Evolutionary conservation across 2,329 filamentous ascomycete genomes (phyloP), one percentile per base, ranked within the genome.

Genomic region (Elsinoe necatrix): DNA sequence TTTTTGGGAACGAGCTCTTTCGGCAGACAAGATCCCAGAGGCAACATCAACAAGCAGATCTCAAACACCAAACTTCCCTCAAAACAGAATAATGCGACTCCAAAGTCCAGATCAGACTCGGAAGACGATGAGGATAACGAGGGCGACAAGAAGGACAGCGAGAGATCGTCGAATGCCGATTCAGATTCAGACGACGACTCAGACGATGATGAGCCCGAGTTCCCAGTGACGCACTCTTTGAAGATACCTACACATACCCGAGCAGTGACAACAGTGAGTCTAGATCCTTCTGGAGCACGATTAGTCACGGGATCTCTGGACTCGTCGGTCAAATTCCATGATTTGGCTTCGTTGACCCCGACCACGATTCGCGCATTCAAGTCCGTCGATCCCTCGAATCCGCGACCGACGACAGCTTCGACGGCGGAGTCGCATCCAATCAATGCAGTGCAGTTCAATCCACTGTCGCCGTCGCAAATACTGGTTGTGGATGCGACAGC

Each of bases 281-380:
- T 95, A 48, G 93, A 98, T 71, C 84, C 88, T 0, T 84, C 90
- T 0, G 93, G 93, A 9, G 85, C 85, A 47, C 82, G 93, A 64
- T 76, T 98, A 67, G 83, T 92, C 48, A 93, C 89, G n/a, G 91
- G 87, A 20, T 96, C 91, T 4, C 87, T 86, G 59, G 93, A 98
- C 71, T 95, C 90, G 70, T 88, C 83, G 1, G 75, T 97, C 65
- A 97, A 96, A 68, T 78, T 98, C 16, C 90, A 96, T 73, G 92
- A 98, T 69, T 95, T 98, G 69, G 84, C 91, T 2, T 88, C 91
- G 47, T 95, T 98, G 86, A 96, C 92, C 0, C 89, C 91, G 1
- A 93, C 90, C 4, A 97, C 93, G 0, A 80, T 98, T 54, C 87
- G 92, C 64, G 89, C 93, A 0, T 98, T 98, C 78, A 90, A 89